A percentile compares a stretch with the other conserved stretches of the same genome.
These are phyloP conservation scores for Zasmidium citrigriseum DNA, from an alignment of 2,329 filamentous ascomycete species.

Conservation along the genomic window DNA sequence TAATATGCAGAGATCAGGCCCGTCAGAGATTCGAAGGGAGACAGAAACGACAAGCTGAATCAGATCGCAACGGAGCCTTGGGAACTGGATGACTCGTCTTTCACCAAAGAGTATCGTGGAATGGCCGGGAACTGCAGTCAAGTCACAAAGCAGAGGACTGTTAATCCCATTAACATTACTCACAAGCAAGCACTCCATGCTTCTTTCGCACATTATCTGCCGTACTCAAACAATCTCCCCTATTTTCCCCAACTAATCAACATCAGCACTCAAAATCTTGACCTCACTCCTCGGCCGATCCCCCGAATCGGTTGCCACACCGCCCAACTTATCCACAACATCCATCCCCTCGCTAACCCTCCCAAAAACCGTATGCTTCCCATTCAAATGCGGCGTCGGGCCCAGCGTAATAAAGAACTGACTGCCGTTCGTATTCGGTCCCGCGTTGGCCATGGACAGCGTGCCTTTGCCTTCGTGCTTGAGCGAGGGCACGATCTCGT, in stretches of 20 bases:
- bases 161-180: too few species aligned
- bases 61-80: too few species aligned
- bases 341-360: constrained; percentile 88
- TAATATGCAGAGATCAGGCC: too few species aligned
- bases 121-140: too few species aligned
- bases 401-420: constrained; percentile 89
- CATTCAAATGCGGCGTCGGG: constrained; percentile 69
- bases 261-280: constrained; percentile 57
- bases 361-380: constrained; percentile 94
- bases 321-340: constrained; percentile 83
- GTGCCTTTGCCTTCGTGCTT: constrained; percentile 80
- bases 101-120: too few species aligned
- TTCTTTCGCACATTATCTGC: too few species aligned
- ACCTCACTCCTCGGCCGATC: constrained; percentile 81
- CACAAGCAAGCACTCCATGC: too few species aligned
- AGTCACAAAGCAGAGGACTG: too few species aligned
- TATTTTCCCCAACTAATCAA: constrained; percentile 27
- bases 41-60: too few species aligned
- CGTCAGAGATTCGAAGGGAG: too few species aligned
- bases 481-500: constrained; percentile 78
- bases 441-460: constrained; percentile 92
- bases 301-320: constrained; percentile 77
- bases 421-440: constrained; percentile 87
- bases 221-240: constrained; percentile 1
- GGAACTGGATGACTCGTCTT: too few species aligned